Evolutionary conservation across 2,329 filamentous ascomycete species (phyloP).

Genomic region (Fusarium nodosum): DNA sequence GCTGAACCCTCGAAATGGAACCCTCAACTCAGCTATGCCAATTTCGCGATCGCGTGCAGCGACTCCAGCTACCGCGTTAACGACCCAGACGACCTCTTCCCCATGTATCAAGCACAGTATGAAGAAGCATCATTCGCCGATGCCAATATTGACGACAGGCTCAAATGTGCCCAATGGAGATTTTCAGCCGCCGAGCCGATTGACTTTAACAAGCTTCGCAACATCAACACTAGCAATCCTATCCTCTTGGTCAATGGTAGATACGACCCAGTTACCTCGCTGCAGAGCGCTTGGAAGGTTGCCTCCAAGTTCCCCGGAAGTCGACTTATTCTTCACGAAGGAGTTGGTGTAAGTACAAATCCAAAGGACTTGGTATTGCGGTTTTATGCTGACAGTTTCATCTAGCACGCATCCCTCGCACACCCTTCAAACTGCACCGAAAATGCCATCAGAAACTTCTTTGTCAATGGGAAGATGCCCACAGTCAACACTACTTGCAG

Average conservation of each 20-base stretch:
- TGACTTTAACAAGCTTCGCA: constrained; percentile 2
- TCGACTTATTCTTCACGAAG: constrained; percentile 17
- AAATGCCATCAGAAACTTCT: not conserved
- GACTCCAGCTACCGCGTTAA: constrained; percentile 9
- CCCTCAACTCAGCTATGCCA: rapidly evolving
- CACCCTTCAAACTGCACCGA: constrained; percentile 17
- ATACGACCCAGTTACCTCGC: not conserved
- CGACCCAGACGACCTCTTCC: constrained; percentile 1
- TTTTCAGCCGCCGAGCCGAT: constrained; percentile 1
- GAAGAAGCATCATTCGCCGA: not conserved
- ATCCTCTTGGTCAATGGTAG: constrained; percentile 5
- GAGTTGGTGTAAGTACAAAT: constrained; percentile 1
- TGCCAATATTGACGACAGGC: rapidly evolving
- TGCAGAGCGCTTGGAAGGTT: constrained; percentile 4
- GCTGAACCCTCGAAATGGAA: not conserved
- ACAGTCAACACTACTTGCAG: constrained; percentile 8
- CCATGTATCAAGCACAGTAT: constrained; percentile 17
- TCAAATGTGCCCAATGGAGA: not conserved
- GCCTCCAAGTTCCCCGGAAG: constrained; percentile 10
- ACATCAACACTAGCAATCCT: not conserved
- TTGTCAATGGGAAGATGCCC: constrained; percentile 2
- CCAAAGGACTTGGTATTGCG: not conserved
- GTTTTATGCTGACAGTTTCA: not conserved
- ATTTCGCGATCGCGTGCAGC: not conserved
- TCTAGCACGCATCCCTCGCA: not conserved